Evolutionary conservation across 1,139 yeast species (phyloP).

Genomic region (Taphrina populina): DNA sequence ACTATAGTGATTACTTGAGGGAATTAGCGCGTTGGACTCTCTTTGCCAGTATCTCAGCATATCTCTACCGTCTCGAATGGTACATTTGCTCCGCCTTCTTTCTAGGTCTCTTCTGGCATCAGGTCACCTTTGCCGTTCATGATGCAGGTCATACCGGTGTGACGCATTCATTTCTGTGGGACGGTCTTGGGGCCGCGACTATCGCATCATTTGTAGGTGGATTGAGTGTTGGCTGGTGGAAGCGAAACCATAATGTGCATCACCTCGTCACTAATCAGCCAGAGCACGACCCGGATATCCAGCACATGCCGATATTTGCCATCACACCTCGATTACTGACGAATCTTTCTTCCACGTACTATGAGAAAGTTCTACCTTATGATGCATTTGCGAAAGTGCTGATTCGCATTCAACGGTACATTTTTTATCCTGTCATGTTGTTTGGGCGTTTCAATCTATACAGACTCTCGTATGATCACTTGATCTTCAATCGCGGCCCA

Average conservation of each 20-base stretch:
- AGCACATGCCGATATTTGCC: conserved; percentile 87
- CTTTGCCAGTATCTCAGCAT: conserved; percentile 52
- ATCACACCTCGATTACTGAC: conserved; percentile 70
- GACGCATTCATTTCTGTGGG: conserved; percentile 76
- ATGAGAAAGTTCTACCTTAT: conserved; percentile 63
- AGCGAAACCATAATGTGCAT: conserved; percentile 85
- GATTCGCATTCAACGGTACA: conserved; percentile 64
- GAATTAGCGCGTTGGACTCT: conserved; percentile 63
- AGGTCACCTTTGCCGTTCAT: conserved; percentile 80
- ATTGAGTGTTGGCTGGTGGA: conserved; percentile 91
- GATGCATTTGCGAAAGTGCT: conserved; percentile 62
- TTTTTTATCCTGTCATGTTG: conserved; percentile 74
- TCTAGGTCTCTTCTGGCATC: conserved; percentile 86
- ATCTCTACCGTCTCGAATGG: conserved; percentile 53
- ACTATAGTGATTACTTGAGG: conserved; percentile 66
- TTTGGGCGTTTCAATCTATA: conserved; percentile 87
- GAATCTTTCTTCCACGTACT: conserved; percentile 73
- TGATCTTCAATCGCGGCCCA: conserved; percentile 73
- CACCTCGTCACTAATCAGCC: conserved; percentile 88
- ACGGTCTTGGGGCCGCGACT: conserved; percentile 68
- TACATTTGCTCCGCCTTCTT: conserved; percentile 60
- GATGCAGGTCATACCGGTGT: conserved; percentile 86
- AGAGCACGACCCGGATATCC: conserved; percentile 90
- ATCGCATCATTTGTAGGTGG: conserved; percentile 86
- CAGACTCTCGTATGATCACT: conserved; percentile 74